Evolutionary conservation across 805 yeast genomes (phyloP), one percentile per base, ranked within the genome.

Genomic region (Starmerella roubikii): DNA sequence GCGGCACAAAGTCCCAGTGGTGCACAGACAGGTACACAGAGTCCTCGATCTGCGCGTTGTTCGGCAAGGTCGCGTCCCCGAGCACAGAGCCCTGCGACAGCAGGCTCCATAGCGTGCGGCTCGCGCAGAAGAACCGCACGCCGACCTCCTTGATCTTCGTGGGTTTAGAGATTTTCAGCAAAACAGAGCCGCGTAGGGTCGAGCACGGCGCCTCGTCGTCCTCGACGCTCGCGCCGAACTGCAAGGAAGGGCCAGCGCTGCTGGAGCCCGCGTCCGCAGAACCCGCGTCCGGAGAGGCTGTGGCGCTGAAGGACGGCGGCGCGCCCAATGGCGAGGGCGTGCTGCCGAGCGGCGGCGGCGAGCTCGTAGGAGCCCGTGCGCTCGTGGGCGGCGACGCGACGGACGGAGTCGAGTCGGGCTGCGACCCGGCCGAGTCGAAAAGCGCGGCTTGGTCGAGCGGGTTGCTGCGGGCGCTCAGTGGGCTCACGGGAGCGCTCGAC

Each of bases 61-160:
- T 41, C 11, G 54, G 51, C 38, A 50, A 46, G 11, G 52, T 47
- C 8, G 48, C 39, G 36, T 54, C 59, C 27, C 49, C 54, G 19
- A 45, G 42, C 11, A 47, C 48, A 9, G 47, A 40, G n/a, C 50
- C 47, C 40, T 47, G 53, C 36, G 52, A 50, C 26, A 50, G 93
- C 52, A 84, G 93, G 12, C 93, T 93, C 95, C 95, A 85, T 44
- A 80, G 88, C 0, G 95, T 85, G 49, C 77, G 67, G 31, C 81
- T 70, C 1, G 59, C 54, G 2, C 94, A 95, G 45, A 67, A 68
- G 48, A 86, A 72, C 2, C 66, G 62, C 38, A 86, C 62, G 7
- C 66, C 58, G n/a, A 86, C 68, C 23, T 70, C 60, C 57, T 79
- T 82, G 49, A 85, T 63, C 54, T 74, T 79, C 26, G 78, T 67